Base-by-base conservation (phyloP, 1,139 yeast species). In the Yamadazyma oceani region DNA sequence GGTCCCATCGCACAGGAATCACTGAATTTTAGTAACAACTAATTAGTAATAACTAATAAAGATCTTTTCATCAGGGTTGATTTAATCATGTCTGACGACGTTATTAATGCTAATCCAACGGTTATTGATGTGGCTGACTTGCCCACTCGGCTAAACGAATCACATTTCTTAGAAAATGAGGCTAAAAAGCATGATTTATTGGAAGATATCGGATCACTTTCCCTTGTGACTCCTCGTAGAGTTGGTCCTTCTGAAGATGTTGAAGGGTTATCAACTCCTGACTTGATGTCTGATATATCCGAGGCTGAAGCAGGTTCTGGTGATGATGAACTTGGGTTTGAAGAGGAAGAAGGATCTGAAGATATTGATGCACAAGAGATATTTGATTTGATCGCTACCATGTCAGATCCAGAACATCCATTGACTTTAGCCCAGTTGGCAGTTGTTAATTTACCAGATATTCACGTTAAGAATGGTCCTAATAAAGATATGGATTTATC, bases 371-470 rank as follows among this genome's bases (percentile, higher is more conserved):
- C 89, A 5, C 77, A 71, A 46, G 77, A 70, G 41, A 71, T 73
- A 10, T 75, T 69, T 43, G 87, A 71, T 46, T 69, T 92, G 39
- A 87, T 92, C 4, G 80, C 97, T 2, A 75, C 87, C 19, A 92
- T 94, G 17, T 86, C 95, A 0, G 99, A 94, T 58, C 99, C 99
- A 2, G 99, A 94, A 55, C 99, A 94, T 58, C 99, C 99, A 0
- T 69, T 94, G 30, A 85, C 97, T 0, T 69, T 94, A 41, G 98
- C 97, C 0, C 98, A 94, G 60, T 72, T 94, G 13, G 94, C 97
- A 0, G 97, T 94, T 31, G 96, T 94, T 2, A 89, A 89, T 53
- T 68, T 94, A 35, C 73, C 74, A 2, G 96, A 94, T 57, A 92
- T 94, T 40, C 58, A 65, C 26, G 88, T 94, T 7, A 68, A 66